A percentile compares a stretch with the other conserved stretches of the same genome.
Evolutionary conservation across 179 eudicot genomes (phyloP).

Genomic region (Beta corolliflora): DNA sequence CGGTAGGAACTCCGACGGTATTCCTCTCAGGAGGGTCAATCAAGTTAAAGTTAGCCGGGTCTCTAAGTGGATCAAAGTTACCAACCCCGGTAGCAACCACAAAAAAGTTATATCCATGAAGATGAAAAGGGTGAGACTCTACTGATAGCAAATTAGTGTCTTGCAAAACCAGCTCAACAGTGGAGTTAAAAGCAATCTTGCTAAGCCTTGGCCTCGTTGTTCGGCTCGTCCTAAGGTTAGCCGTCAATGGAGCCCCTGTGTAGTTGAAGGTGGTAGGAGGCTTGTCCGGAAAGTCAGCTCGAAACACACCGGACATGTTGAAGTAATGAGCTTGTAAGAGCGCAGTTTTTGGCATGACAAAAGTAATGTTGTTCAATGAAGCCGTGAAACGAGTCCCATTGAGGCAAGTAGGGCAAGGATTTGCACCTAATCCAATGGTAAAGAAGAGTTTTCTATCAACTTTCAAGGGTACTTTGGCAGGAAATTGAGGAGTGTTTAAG

Average conservation of each 20-base stretch:
- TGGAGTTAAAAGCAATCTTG: constrained; percentile 48
- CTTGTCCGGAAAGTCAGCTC: constrained; percentile 51
- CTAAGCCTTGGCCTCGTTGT: constrained; percentile 36
- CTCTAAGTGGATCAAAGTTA: constrained; percentile 47
- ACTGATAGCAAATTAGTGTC: constrained; percentile 54
- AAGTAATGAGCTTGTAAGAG: constrained; percentile 56
- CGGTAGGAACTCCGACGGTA: constrained; percentile 62
- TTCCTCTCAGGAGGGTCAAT: constrained; percentile 64
- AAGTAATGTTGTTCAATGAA: constrained; percentile 58
- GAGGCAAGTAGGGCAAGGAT: constrained; percentile 48
- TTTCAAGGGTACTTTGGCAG: constrained; percentile 53
- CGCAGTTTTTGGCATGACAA: constrained; percentile 57
- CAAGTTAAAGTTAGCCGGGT: constrained; percentile 50
- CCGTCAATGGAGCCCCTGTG: constrained; percentile 56
- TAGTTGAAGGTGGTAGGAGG: constrained; percentile 51
- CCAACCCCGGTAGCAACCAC: constrained; percentile 60
- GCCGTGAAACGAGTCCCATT: constrained; percentile 56
- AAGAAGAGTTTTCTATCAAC: constrained; percentile 45
- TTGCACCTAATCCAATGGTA: constrained; percentile 49
- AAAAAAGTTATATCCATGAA: constrained; percentile 60
- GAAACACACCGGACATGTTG: constrained; percentile 44
- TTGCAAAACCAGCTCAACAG: constrained; percentile 53
- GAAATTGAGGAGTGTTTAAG: constrained; percentile 51
- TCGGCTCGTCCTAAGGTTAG: constrained; percentile 39
- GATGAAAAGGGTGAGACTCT: constrained; percentile 60